Percentiles rank a stretch among this genome's conserved stretches.
Conservation (phyloP, 192 early-diverging fungal genomes). For the Entomortierella lignicola region DNA sequence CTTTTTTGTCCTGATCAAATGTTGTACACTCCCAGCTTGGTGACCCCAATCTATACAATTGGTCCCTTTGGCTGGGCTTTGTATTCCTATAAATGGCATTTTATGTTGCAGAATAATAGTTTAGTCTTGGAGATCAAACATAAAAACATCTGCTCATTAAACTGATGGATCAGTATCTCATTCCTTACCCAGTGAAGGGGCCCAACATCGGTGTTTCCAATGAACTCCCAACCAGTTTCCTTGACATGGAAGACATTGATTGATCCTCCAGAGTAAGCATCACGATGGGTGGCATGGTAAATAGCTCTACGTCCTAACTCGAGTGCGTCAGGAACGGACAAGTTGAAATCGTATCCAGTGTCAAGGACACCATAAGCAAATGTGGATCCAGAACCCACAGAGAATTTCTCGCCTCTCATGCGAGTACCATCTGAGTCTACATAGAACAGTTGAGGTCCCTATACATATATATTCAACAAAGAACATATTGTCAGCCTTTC, state of each 20-base stretch:
- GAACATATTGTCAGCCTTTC: constrained; percentile 1
- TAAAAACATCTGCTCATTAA: too few relatives aligned
- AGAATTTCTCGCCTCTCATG: constrained; percentile 89
- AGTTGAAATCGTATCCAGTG: constrained; percentile 83
- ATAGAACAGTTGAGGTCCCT: constrained; percentile 95
- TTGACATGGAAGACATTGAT: constrained; percentile 94
- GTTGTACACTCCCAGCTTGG: constrained; percentile 13
- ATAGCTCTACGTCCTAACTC: constrained; percentile 93
- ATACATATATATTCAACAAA: constrained; percentile 11
- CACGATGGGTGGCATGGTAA: constrained; percentile 96
- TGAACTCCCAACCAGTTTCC: constrained; percentile 89
- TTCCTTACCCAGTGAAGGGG: constrained; percentile 80
- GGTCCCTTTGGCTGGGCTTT: constrained; percentile 43
- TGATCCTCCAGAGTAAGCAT: constrained; percentile 91
- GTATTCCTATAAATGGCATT: constrained; percentile 22
- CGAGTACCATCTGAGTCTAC: constrained; percentile 96
- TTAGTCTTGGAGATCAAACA: neutral
- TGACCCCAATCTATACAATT: constrained; percentile 19
- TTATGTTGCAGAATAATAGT: neutral
- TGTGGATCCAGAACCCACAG: constrained; percentile 98
- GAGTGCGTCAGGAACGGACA: constrained; percentile 86
- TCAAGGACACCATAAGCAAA: constrained; percentile 99
- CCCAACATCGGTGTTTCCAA: constrained; percentile 85
- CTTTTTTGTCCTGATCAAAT: constrained; percentile 2
- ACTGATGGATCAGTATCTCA: too few relatives aligned